Base-by-base conservation (phyloP, 768 basidiomycete genomes). In the Agaricus subrufescens region DNA sequence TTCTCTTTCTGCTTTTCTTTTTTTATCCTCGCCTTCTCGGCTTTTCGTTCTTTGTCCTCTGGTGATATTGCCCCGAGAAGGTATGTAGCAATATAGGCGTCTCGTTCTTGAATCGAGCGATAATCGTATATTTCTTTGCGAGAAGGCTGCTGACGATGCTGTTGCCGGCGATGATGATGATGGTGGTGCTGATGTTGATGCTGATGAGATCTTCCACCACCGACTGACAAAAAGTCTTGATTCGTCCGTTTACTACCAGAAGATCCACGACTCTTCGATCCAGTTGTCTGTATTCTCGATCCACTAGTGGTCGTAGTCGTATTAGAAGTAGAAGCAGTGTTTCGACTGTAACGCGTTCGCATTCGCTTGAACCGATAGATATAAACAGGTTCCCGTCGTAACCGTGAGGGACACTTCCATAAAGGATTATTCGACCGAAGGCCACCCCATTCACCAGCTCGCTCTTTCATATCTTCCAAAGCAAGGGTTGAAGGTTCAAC, bases 1-100 rank as follows among this genome's bases (percentile, higher is more conserved):
- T 43, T n/a, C 42, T 55, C 25, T 11, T 59, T 39, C 75, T 81
- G 83, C 42, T 50, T 61, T 46, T 57, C 58, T 43, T 46, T 30
- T 31, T 27, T 60, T 57, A 56, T 77, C 74, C 73, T 49, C 48
- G 50, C 52, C 11, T 60, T 58, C 23, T 51, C 60, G 10, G 61
- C 62, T 53, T 59, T 63, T 48, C 60, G 58, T 46, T 64, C 40
- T 5, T 34, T 48, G 46, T 46, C 48, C 45, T 52, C 51, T 12
- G 29, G 30, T 6, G 38, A 46, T 14, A 53, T 15, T 10, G 25
- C 44, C 15, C 45, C 46, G 46, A 54, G 39, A 8, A 54, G 39
- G 14, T 54, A 46, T 5, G 53, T 34, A 8, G 53, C 34, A 3
- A 54, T n/a, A 3, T 47, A 9, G 0, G 34, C 45, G 9, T 53